A percentile compares a stretch with the other conserved stretches of the same genome.
These are phyloP conservation scores for Leucogyrophana mollusca DNA, from an alignment of 768 basidiomycete genomes.

Conservation along the genomic window DNA sequence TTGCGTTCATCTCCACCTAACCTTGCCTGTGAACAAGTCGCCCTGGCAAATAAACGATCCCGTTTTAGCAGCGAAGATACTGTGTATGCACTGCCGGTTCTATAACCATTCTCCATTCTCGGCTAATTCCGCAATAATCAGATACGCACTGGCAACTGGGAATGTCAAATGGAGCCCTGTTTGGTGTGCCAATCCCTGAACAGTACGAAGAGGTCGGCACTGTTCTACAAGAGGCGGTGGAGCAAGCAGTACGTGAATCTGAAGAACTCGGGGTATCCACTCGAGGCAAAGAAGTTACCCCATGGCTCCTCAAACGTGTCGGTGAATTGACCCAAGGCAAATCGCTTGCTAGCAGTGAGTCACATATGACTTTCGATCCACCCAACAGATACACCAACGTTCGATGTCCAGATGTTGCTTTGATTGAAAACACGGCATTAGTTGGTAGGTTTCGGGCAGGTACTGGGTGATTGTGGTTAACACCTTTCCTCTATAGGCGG, in stretches of 20 bases:
- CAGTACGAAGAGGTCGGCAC: constrained; percentile 67
- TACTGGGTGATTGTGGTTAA: neutral
- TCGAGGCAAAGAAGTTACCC: constrained; percentile 89
- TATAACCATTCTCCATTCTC: neutral
- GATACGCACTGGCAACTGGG: constrained; percentile 71
- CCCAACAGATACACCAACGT: constrained; percentile 1
- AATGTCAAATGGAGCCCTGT: constrained; percentile 72
- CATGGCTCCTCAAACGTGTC: constrained; percentile 87
- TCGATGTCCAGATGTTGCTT: constrained; percentile 64
- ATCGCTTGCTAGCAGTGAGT: constrained; percentile 71
- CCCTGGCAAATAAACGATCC: constrained; percentile 77
- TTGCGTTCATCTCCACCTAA: neutral
- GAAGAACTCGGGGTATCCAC: constrained; percentile 76
- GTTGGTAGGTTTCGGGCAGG: constrained; percentile 55
- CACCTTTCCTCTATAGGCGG: constrained; percentile 48
- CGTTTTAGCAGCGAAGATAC: constrained; percentile 63
- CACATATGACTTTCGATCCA: neutral
- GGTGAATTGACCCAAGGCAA: constrained; percentile 75
- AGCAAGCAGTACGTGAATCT: constrained; percentile 83
- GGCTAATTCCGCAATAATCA: constrained; percentile 26
- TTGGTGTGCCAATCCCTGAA: constrained; percentile 89
- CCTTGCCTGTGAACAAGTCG: constrained; percentile 45
- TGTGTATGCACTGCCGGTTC: constrained; percentile 51
- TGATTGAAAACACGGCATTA: constrained; percentile 85
- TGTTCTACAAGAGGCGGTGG: constrained; percentile 71